Evolutionary conservation across 495 filamentous ascomycete genomes (phyloP), one percentile per base, ranked within the genome.

Genomic region (Bathelium albidoporum): DNA sequence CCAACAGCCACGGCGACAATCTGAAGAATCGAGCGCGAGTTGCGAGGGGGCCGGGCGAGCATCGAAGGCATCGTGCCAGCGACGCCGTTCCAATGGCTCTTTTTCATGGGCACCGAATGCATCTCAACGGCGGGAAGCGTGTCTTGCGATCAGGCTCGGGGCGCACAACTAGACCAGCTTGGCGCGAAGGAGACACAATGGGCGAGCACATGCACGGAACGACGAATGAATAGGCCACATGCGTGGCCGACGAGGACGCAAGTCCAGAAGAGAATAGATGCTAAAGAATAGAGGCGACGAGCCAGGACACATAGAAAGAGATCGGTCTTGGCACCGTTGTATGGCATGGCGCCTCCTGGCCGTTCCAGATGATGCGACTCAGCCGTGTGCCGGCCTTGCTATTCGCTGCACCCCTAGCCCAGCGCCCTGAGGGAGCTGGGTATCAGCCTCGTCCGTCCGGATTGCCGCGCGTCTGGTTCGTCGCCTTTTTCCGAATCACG

Each of bases 91-190:
- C 20, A 55, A 16, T 55, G 24, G 24, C 24, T 55, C 49, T 55
- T 55, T 29, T 55, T 55, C 49, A 55, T 55, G 22, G 49, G 49
- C 24, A 55, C 49, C 49, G 49, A 55, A 29, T 55, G 49, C 49
- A 55, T 55, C 49, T 26, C 29, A 24, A 55, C 34, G 34, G 5
- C 34, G 34, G 34, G 34, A 39, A 5, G 34, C 34, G 5, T 14
- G 34, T 5, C 5, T 14, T 39, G 34, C 5, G 14, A 5, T 39
- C 14, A 39, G 34, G 5, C 34, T 39, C 34, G 34, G 14, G 34
- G 34, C 34, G 14, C 34, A 39, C 34, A 39, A 39, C 34, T 39
- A 39, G 34, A 14, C 34, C 34, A 39, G 34, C 5, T 14, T 39
- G 34, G 34, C 5, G 34, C 34, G n/a, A n/a, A 39, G 34, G 5